phyloP scores from a whole-genome alignment of 257 asterid genomes.

The Nicotiana undulata region DNA sequence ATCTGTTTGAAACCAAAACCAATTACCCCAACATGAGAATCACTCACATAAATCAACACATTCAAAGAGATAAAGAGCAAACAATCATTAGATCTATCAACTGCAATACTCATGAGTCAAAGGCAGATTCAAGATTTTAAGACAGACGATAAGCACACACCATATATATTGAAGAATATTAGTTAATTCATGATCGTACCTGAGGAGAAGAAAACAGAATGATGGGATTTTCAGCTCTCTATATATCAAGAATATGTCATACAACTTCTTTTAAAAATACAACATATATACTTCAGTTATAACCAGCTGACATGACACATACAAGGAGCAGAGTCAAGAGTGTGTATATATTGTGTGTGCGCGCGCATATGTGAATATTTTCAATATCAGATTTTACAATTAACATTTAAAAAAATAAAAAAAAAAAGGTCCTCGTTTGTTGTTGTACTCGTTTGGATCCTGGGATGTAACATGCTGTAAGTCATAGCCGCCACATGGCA shows the following conservation, averaged over 20 bases:
- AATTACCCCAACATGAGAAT: neutral
- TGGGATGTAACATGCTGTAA: neutral
- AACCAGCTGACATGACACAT: neutral
- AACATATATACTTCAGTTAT: neutral
- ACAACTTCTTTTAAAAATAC: neutral
- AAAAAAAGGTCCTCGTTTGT: neutral
- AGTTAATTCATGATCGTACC: neutral
- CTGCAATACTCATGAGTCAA: neutral
- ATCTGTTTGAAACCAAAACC: neutral
- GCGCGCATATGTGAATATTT: neutral
- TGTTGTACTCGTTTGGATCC: neutral
- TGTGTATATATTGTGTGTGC: neutral
- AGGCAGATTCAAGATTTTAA: neutral
- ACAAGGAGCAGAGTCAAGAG: neutral
- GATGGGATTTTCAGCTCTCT: neutral
- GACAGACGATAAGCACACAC: neutral
- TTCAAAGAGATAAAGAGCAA: neutral
- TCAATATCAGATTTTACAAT: neutral
- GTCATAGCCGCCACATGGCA: neutral
- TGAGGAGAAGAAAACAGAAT: neutral
- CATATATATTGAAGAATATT: neutral
- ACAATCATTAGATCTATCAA: neutral
- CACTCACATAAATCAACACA: neutral
- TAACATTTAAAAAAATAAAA: neutral
- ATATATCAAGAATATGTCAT: constrained; percentile 11